Evolutionary conservation across 805 yeast genomes (phyloP).

Genomic region (Kluyveromyces aestuarii): DNA sequence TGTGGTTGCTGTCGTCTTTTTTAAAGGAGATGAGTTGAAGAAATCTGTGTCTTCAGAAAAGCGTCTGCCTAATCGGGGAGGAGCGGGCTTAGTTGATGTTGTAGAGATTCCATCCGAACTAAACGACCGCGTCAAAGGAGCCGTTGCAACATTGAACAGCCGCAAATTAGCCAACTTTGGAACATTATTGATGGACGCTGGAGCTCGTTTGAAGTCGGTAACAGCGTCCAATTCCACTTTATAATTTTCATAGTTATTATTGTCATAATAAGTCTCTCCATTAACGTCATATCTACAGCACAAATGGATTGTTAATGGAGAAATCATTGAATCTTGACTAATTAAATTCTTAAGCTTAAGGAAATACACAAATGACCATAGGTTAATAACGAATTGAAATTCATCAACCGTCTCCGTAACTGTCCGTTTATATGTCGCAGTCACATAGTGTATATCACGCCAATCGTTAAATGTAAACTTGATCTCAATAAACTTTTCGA

Average conservation of each 20-base stretch:
- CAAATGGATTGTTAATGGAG: conserved; percentile 18
- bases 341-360: conserved; percentile 17
- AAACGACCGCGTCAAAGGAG: not conserved
- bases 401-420: conserved; percentile 21
- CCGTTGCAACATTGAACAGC: not conserved
- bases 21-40: conserved; percentile 27
- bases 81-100: not conserved
- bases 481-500: conserved; percentile 26
- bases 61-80: conserved; percentile 15
- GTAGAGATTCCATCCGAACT: not conserved
- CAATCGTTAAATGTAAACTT: conserved; percentile 28
- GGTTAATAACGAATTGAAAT: conserved; percentile 23
- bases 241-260: conserved; percentile 28
- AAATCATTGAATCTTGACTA: conserved; percentile 8
- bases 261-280: conserved; percentile 28
- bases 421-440: conserved; percentile 20
- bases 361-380: conserved; percentile 21
- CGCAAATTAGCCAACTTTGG: not conserved
- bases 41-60: conserved; percentile 28
- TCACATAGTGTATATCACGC: conserved; percentile 25
- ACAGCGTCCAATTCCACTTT: conserved; percentile 13
- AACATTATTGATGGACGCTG: not conserved
- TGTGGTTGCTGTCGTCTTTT: conserved; percentile 20
- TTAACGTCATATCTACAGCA: conserved; percentile 28
- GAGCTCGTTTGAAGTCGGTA: conserved; percentile 4